Base-by-base conservation (phyloP, 1,139 yeast genomes). In the Zygosaccharomyces pseudobailii region DNA sequence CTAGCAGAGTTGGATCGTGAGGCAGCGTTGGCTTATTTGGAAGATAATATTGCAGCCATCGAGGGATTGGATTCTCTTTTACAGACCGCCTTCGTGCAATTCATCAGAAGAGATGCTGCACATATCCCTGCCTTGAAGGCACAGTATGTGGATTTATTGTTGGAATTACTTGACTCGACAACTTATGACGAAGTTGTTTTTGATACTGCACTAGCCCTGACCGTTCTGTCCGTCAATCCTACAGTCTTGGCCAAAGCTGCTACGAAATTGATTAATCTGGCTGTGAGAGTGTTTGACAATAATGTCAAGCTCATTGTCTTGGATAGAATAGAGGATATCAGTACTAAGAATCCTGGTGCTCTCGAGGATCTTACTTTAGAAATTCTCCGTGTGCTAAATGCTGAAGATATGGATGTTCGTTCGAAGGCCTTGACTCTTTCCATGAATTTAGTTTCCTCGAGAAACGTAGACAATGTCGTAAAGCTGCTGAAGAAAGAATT, bases 401-500 rank as follows among this genome's bases (percentile, higher is more conserved):
- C 95, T 17, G 96, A 90, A 56, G 97, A 94, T 62, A 69, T 90
- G 54, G 97, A 87, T 57, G 97, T 92, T 47, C 88, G 96, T 63
- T 79, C 79, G 58, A 87, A 87, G 69, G 96, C 96, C 22, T 75
- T 94, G 54, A 84, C 84, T 51, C 87, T 92, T 44, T 80, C 96
- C 19, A 74, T 92, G 61, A 79, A 82, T 56, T 78, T 94, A 67
- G 83, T 90, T 43, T 76, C 94, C 41, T 79, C 85, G 57, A 86
- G 96, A 73, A 92, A 90, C 61, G 96, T 90, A 40, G 97, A 90
- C 61, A 97, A 89, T 62, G 96, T 92, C 34, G 87, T 92, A 54
- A 87, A 88, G 64, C 77, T 90, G 55, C 79, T 94, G 69, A 92
- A 88, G 72, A 92, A 88, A 65, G 99, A 94, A 69, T 78, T 94